Evolutionary conservation across 169 alveolate species (phyloP).

Genomic region (Plasmodium inui): DNA sequence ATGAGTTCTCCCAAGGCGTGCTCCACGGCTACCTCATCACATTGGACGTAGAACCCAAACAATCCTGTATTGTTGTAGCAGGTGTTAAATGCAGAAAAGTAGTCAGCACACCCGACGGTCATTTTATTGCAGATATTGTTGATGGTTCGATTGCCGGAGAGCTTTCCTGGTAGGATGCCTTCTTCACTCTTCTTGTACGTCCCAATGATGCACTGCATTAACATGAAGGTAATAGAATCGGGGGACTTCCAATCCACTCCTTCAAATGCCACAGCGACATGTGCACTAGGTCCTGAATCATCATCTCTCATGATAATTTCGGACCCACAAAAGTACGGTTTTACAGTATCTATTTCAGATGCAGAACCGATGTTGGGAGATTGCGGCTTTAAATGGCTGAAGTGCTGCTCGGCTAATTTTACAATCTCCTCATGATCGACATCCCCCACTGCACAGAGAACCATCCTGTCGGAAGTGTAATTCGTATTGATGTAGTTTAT

Average conservation of each 20-base stretch:
- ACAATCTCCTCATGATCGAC: slow-evolving; percentile 91
- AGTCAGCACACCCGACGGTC: slow-evolving; percentile 90
- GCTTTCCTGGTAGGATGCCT: slow-evolving; percentile 87
- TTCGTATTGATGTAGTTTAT: slow-evolving; percentile 90
- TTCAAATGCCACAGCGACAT: slow-evolving; percentile 92
- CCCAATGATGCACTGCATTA: slow-evolving; percentile 95
- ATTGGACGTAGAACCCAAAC: slow-evolving; percentile 90
- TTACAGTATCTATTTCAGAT: slow-evolving; percentile 60
- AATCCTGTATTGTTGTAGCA: slow-evolving; percentile 95
- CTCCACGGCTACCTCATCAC: slow-evolving; percentile 90
- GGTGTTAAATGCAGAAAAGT: slow-evolving; percentile 89
- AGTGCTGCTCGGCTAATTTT: slow-evolving; percentile 77
- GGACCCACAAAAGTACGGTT: slow-evolving; percentile 87
- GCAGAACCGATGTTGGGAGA: neutral
- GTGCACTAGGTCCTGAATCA: slow-evolving; percentile 90
- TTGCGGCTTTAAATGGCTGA: slow-evolving; percentile 27
- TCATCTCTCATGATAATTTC: slow-evolving; percentile 83
- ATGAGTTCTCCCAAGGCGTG: slow-evolving; percentile 89
- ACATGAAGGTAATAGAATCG: slow-evolving; percentile 93
- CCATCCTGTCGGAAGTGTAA: slow-evolving; percentile 94
- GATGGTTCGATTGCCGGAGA: slow-evolving; percentile 86
- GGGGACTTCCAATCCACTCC: slow-evolving; percentile 96
- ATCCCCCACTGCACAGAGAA: slow-evolving; percentile 93
- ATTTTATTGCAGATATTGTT: slow-evolving; percentile 86
- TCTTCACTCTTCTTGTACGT: slow-evolving; percentile 88